Base-by-base conservation (phyloP, 2,329 filamentous ascomycete species). In the Sclerotinia sclerotiorum region DNA sequence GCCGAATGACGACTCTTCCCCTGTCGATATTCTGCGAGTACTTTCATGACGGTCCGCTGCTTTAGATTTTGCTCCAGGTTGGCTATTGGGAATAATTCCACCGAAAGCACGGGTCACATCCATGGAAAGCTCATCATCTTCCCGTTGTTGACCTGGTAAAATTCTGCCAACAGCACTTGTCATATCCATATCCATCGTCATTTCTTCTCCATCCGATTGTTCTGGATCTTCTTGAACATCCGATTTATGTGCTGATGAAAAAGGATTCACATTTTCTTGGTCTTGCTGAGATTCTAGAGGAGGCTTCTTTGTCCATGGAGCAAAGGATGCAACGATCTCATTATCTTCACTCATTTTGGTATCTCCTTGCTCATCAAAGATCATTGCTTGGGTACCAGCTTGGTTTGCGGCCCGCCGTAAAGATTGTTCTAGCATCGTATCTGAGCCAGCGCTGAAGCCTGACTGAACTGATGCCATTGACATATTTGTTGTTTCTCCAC, bases 101-200 rank as follows among this genome's bases (percentile, higher is more conserved):
- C 94, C 94, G 65, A 97, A 83, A 11, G 88, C 92, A 67, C 87
- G 88, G 2, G 94, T 97, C 10, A 97, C 92, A 74, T 98, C 94
- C 94, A 98, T 97, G 29, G 92, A 95, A 84, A 96, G 89, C 51
- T 84, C 82, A 32, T 82, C 76, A 64, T 82, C 79, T 69, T 78
- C 78, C 35, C 70, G 69, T 68, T 71, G 57, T 67, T 72, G 67
- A 35, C 67, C 68, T 32, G 75, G 70, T 54, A 79, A 68, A 55
- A 88, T 88, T n/a, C 84, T 81, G 5, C 86, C 86, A 56, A 87
- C 79, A 11, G 83, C 82, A 55, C 78, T 79, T 2, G 86, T 88
- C 73, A 87, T 83, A 27, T 87, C 84, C 84, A 85, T 84, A 71
- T 85, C 84, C 82, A 85, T 85, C 3, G 83, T 83, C 72, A 84